These are phyloP conservation scores for Chytridium lagenaria DNA, from an alignment of 371 early-diverging fungal genomes.

Conservation along the genomic window DNA sequence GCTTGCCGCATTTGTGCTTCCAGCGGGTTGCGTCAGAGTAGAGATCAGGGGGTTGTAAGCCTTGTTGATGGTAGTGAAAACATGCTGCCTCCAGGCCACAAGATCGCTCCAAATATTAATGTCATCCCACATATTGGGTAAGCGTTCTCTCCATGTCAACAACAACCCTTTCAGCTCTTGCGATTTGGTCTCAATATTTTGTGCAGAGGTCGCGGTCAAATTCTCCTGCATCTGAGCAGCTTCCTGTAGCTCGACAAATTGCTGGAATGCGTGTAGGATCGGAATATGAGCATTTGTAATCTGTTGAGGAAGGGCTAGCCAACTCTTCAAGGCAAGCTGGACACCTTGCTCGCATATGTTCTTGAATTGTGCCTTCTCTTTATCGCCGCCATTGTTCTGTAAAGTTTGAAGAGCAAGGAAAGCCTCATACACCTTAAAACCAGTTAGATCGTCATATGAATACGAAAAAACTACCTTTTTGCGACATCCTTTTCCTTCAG, in stretches of 20 bases:
- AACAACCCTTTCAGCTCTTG: conserved; percentile 89
- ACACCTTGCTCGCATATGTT: conserved; percentile 88
- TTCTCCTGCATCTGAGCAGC: conserved; percentile 87
- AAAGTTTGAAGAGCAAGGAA: conserved; percentile 77
- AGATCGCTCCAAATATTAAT: conserved; percentile 98
- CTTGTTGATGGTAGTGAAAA: conserved; percentile 94
- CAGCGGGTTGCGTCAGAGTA: conserved; percentile 55
- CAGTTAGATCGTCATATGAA: not conserved
- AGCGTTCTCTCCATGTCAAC: conserved; percentile 95
- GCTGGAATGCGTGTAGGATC: conserved; percentile 90
- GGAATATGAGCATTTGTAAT: conserved; percentile 87
- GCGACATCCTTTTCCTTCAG: conserved; percentile 69
- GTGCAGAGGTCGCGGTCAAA: conserved; percentile 73
- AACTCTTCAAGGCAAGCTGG: conserved; percentile 81
- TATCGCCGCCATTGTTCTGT: conserved; percentile 59
- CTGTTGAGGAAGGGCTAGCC: conserved; percentile 84
- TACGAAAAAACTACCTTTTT: conserved; percentile 54
- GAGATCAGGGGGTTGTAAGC: conserved; percentile 90
- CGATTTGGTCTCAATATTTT: conserved; percentile 82
- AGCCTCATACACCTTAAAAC: conserved; percentile 72
- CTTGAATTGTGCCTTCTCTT: conserved; percentile 72
- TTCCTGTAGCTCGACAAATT: conserved; percentile 93
- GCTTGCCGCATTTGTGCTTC: conserved; percentile 60
- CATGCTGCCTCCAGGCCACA: conserved; percentile 97
- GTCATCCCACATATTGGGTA: conserved; percentile 97